phyloP scores from a whole-genome alignment of 1,284 basidiomycete species.

The Cutaneotrichosporon dermatis region DNA sequence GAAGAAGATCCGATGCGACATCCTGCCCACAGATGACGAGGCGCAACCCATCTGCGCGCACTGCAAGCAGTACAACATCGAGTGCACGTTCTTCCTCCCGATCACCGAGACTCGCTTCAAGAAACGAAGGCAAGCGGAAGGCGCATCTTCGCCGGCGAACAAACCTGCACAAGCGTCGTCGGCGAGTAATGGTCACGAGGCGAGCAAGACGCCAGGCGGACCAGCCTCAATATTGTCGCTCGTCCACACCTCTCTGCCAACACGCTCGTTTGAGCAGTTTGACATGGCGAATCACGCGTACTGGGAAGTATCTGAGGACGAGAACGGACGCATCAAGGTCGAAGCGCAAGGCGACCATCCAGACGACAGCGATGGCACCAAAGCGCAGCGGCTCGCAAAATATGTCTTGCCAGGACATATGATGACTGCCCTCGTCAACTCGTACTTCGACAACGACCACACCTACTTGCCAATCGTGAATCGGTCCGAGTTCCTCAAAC shows the following conservation, averaged over 20 bases:
- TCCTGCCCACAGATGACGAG: conserved; percentile 25
- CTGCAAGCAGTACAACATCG: conserved; percentile 69
- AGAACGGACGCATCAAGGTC: conserved; percentile 84
- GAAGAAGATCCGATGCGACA: conserved; percentile 73
- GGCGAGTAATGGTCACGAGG: conserved; percentile 2
- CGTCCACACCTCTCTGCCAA: conserved; percentile 79
- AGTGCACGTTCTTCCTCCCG: conserved; percentile 94
- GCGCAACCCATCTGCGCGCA: conserved; percentile 43
- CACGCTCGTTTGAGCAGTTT: conserved; percentile 76
- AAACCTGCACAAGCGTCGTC: not conserved
- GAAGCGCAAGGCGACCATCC: conserved; percentile 54
- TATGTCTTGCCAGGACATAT: conserved; percentile 60
- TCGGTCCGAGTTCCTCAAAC: conserved; percentile 73
- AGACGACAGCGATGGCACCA: conserved; percentile 23
- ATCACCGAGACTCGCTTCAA: conserved; percentile 98
- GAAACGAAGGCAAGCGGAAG: conserved; percentile 64
- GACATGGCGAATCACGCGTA: conserved; percentile 77
- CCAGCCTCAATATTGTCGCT: conserved; percentile 64
- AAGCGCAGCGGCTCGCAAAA: conserved; percentile 25
- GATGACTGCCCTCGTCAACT: conserved; percentile 78
- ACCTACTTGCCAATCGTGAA: conserved; percentile 85
- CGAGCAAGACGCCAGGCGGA: not conserved
- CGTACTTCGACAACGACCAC: conserved; percentile 79
- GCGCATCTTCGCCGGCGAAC: not conserved
- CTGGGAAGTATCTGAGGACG: conserved; percentile 71